These are phyloP conservation scores for Tricholoma flavovirens DNA, from an alignment of 768 basidiomycete genomes.

Conservation along the genomic window DNA sequence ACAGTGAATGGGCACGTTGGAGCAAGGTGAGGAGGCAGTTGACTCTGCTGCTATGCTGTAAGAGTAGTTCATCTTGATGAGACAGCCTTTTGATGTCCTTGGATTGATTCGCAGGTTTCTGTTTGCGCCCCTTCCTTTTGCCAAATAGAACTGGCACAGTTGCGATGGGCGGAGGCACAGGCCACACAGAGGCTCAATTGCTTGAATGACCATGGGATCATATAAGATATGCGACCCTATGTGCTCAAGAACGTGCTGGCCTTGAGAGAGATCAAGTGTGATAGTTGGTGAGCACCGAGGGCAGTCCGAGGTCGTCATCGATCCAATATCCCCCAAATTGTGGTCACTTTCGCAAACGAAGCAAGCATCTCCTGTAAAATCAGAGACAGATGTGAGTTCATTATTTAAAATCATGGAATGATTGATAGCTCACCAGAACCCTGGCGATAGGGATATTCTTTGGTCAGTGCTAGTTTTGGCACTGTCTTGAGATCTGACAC, in stretches of 20 bases:
- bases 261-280: neutral
- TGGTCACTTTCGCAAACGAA: slow-evolving; percentile 7
- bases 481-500: too few species aligned
- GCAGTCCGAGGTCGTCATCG: slow-evolving; percentile 7
- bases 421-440: too few species aligned
- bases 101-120: neutral
- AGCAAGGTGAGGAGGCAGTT: too few species aligned
- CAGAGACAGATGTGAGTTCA: too few species aligned
- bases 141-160: too few species aligned
- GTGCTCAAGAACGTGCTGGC: slow-evolving; percentile 1
- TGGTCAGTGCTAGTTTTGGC: too few species aligned
- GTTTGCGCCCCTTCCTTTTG: slow-evolving; percentile 1
- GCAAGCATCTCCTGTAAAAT: too few species aligned
- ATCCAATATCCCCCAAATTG: slow-evolving; percentile 5
- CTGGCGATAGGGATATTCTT: too few species aligned
- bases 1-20: slow-evolving; percentile 4
- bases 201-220: neutral
- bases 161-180: slow-evolving; percentile 1
- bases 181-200: neutral
- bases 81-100: too few species aligned
- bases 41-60: too few species aligned
- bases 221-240: slow-evolving; percentile 1
- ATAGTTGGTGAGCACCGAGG: neutral
- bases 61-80: too few species aligned
- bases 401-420: too few species aligned